Evolutionary conservation across 2,329 filamentous ascomycete species (phyloP), one percentile per base, ranked within the genome.

Genomic region (Plectosphaerella cucumerina): DNA sequence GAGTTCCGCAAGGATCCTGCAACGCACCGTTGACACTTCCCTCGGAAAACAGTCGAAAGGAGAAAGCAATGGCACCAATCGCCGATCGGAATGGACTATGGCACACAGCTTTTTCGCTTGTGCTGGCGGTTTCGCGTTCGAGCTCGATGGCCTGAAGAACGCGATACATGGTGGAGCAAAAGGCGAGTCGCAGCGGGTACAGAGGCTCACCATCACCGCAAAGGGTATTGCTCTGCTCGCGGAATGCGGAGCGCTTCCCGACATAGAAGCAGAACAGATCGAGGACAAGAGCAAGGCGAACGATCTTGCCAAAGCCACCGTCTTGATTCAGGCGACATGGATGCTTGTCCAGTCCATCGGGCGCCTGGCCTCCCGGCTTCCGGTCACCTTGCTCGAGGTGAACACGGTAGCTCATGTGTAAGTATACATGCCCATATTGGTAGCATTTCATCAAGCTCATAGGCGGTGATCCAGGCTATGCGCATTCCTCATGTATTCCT

Each of bases 301-400:
- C 50, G 53, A 53, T 5, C 60, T 66, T 39, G 62, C 62, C 23
- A 70, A 70, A 53, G 47, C 58, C 1, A 55, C 73, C 11, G 65
- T 66, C 2, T 62, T 62, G 43, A 17, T 70, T 12, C 71, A 74
- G 53, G 66, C 63, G 1, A 53, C 53, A 14, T 73, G 70, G 70
- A 67, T 72, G 51, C 49, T 68, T 3, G 41, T 69, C 3, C 67
- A 72, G 43, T 57, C 56, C 33, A 53, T 70, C 18, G 62, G 62
- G 2, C 62, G 70, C 1, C 51, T 62, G 14, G 57, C 58, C 2
- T 53, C 62, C 15, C 53, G 55, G 6, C 54, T 71, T 1, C 67
- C 70, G 0, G 51, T 73, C 11, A 66, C 64, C 1, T 59, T 68
- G 6, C 60, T 71, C 11, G 67, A 72, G 48, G 50, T 69, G 1